Conservation (phyloP, 768 basidiomycete genomes). For the Hygrocybe punicea region DNA sequence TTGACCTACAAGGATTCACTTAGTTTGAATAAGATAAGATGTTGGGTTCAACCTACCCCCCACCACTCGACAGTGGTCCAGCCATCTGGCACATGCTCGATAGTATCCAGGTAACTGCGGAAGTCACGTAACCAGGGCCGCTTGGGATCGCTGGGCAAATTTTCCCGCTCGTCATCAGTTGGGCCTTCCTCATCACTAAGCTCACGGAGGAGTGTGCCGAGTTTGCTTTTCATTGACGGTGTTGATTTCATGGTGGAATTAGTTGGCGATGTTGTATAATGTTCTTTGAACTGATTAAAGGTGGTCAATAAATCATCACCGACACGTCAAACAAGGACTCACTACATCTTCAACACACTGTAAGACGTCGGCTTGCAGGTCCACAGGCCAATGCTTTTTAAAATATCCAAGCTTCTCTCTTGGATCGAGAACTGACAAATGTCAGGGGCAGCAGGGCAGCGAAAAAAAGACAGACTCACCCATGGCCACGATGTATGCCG, state of each 20-base stretch:
- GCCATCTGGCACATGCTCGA: constrained; percentile 12
- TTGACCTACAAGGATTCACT: constrained; percentile 18
- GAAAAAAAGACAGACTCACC: constrained; percentile 12
- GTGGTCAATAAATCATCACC: too few relatives aligned
- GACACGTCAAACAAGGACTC: not conserved
- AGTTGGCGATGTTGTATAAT: too few relatives aligned
- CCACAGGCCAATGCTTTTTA: constrained; percentile 24
- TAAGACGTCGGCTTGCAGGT: constrained; percentile 15
- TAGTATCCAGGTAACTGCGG: constrained; percentile 19
- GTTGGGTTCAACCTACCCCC: constrained; percentile 27
- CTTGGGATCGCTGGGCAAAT: not conserved
- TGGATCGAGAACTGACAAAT: constrained; percentile 24
- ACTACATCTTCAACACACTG: constrained; percentile 17
- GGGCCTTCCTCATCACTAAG: too few relatives aligned
- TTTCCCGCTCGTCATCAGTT: too few relatives aligned
- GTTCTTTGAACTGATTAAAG: too few relatives aligned
- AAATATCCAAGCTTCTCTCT: constrained; percentile 23
- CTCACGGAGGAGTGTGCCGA: not conserved
- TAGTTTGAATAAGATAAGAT: not conserved
- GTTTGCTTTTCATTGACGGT: not conserved
- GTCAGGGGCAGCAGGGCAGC: not conserved
- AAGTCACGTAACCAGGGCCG: constrained; percentile 21
- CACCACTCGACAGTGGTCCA: constrained; percentile 31
- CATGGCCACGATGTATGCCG: constrained; percentile 33
- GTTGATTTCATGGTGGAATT: too few relatives aligned